phyloP scores from a whole-genome alignment of 2,329 filamentous ascomycete genomes.

The Lojkania enalia region DNA sequence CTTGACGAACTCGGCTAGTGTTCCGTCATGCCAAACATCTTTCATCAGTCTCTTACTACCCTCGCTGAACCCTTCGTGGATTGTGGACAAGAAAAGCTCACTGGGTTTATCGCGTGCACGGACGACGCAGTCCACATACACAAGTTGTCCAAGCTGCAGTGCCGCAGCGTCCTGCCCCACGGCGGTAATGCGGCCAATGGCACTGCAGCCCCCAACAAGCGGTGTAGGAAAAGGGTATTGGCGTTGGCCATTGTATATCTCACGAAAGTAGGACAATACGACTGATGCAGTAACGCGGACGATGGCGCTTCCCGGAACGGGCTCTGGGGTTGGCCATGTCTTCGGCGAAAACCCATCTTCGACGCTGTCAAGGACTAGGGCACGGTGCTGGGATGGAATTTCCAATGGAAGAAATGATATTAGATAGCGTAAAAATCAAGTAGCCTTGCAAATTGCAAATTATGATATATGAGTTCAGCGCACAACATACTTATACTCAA shows the following conservation, averaged over 20 bases:
- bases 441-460: too few relatives aligned
- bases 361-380: neutral
- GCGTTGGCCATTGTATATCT: constrained; percentile 47
- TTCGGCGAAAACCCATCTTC: neutral
- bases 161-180: constrained; percentile 43
- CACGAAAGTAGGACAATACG: constrained; percentile 47
- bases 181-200: constrained; percentile 44
- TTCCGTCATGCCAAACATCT: constrained; percentile 45
- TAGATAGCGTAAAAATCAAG: too few relatives aligned
- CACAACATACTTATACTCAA: too few relatives aligned
- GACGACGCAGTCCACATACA: constrained; percentile 44
- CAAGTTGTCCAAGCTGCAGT: constrained; percentile 46
- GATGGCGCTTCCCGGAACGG: constrained; percentile 45
- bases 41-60: constrained; percentile 39
- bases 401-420: too few relatives aligned
- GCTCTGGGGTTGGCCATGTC: constrained; percentile 28
- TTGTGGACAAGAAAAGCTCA: constrained; percentile 31
- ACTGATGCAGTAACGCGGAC: constrained; percentile 45
- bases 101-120: constrained; percentile 44
- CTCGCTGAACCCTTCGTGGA: constrained; percentile 33
- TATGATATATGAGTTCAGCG: too few relatives aligned
- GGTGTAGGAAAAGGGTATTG: constrained; percentile 41
- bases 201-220: constrained; percentile 37
- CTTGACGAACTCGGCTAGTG: constrained; percentile 42
- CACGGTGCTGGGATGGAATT: neutral